Percentiles rank a stretch among this genome's conserved stretches.
phyloP scores from a whole-genome alignment of 352 stramenopile genomes.

The Pythium aristosporum region DNA sequence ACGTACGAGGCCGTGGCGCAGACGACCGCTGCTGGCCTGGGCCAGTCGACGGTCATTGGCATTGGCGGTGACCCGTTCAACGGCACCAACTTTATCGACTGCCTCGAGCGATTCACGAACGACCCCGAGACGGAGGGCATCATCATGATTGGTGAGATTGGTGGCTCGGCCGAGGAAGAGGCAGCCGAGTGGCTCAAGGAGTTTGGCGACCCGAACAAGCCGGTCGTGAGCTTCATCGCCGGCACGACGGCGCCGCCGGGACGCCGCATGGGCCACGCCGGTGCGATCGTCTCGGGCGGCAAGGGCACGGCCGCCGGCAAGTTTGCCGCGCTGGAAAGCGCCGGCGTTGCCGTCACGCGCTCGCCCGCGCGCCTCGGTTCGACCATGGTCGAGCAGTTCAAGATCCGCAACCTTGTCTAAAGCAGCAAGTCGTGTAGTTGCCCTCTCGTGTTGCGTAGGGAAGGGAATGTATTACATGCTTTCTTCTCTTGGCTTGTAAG shows the following conservation, averaged over 20 bases:
- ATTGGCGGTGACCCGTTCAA: constrained; percentile 99
- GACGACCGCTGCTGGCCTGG: constrained; percentile 95
- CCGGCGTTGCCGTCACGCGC: constrained; percentile 95
- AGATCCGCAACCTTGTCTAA: constrained; percentile 52
- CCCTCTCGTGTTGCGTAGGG: too few species aligned
- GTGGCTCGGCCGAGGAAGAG: constrained; percentile 97
- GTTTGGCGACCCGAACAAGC: constrained; percentile 98
- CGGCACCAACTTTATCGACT: constrained; percentile 99
- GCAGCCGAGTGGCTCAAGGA: constrained; percentile 98
- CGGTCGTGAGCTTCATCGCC: constrained; percentile 99
- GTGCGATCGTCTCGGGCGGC: constrained; percentile 98
- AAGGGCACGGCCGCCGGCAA: constrained; percentile 98
- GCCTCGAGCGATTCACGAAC: constrained; percentile 98
- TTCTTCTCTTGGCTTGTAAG: not conserved
- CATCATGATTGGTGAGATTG: constrained; percentile 99
- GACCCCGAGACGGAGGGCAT: constrained; percentile 99
- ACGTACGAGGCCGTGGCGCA: constrained; percentile 99
- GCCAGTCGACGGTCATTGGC: constrained; percentile 98
- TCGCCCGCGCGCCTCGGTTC: constrained; percentile 95
- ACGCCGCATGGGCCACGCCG: constrained; percentile 98
- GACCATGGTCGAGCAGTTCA: constrained; percentile 97
- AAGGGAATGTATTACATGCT: not conserved
- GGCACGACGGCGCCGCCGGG: constrained; percentile 97
- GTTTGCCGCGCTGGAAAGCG: constrained; percentile 95
- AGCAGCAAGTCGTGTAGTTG: not conserved